Conservation (phyloP, 2,329 filamentous ascomycete genomes). For the Epichloe brachyelytri region DNA sequence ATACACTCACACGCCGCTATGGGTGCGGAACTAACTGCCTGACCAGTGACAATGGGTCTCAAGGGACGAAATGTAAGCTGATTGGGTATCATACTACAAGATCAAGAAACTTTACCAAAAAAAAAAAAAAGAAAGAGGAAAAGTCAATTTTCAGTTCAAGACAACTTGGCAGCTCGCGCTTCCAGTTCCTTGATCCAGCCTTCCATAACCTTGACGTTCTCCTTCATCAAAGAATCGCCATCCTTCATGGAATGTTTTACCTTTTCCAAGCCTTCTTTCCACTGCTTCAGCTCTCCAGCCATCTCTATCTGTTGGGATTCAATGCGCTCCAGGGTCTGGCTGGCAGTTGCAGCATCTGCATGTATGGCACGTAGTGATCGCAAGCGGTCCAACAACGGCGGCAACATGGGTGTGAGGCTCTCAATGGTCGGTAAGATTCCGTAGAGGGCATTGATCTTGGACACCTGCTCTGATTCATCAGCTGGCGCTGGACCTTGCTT, state of each 20-base stretch:
- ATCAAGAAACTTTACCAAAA: background rate
- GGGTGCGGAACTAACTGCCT: background rate
- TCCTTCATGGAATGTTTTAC: slow-evolving; percentile 64
- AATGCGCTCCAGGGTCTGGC: slow-evolving; percentile 61
- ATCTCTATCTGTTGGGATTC: slow-evolving; percentile 74
- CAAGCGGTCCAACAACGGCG: slow-evolving; percentile 72
- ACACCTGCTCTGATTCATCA: slow-evolving; percentile 55
- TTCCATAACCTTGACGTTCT: slow-evolving; percentile 75
- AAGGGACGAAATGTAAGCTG: background rate
- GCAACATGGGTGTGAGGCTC: slow-evolving; percentile 69
- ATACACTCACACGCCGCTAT: too few species aligned
- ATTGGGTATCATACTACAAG: slow-evolving; percentile 8
- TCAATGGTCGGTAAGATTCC: slow-evolving; percentile 81
- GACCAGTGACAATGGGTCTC: background rate
- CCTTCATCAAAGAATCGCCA: slow-evolving; percentile 56
- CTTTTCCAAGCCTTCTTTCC: slow-evolving; percentile 68
- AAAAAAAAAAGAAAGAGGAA: background rate
- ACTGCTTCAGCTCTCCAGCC: slow-evolving; percentile 70
- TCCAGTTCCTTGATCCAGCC: slow-evolving; percentile 84
- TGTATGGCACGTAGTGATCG: slow-evolving; percentile 76
- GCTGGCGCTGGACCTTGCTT: slow-evolving; percentile 29
- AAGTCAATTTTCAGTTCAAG: slow-evolving; percentile 11
- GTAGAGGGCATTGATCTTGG: slow-evolving; percentile 87
- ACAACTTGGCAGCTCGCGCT: slow-evolving; percentile 53
- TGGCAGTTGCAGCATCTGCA: slow-evolving; percentile 71